A percentile compares a stretch with the other conserved stretches of the same genome.
These are phyloP conservation scores for Chytriomyces sp. DNA, from an alignment of 192 early-diverging fungal species.

Conservation along the genomic window DNA sequence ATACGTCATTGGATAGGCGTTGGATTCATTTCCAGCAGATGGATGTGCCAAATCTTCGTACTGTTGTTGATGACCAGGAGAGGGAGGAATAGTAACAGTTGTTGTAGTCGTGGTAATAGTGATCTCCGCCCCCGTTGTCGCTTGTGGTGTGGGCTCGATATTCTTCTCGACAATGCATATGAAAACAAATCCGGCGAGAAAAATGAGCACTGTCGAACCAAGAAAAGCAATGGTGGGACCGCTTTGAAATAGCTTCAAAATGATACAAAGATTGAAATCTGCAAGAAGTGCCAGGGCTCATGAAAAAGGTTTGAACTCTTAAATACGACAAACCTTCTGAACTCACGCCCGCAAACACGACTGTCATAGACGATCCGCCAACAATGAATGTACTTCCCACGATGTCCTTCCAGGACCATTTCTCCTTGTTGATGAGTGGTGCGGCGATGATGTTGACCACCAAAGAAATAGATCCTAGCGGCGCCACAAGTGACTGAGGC, in stretches of 20 bases:
- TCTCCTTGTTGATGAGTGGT: conserved; percentile 74
- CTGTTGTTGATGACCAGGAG: background rate
- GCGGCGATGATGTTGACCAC: conserved; percentile 80
- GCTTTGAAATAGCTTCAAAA: conserved; percentile 68
- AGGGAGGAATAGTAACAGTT: conserved; percentile 4
- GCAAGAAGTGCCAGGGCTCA: conserved; percentile 8
- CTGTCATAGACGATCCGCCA: conserved; percentile 70
- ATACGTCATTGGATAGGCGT: too few relatives aligned
- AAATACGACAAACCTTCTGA: conserved; percentile 12
- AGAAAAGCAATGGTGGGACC: conserved; percentile 69
- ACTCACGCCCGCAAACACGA: conserved; percentile 60
- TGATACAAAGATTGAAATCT: conserved; percentile 73
- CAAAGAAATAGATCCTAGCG: conserved; percentile 77
- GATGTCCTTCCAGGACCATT: conserved; percentile 65
- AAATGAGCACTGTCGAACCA: conserved; percentile 55
- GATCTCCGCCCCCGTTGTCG: conserved; percentile 2
- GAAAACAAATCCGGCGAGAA: conserved; percentile 60
- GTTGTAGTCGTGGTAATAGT: conserved; percentile 26
- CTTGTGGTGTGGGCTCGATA: conserved; percentile 32
- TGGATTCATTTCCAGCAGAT: background rate
- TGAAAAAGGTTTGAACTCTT: background rate
- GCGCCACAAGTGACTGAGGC: conserved; percentile 77
- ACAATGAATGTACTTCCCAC: conserved; percentile 77
- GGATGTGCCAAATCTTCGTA: background rate
- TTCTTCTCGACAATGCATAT: conserved; percentile 57